Evolutionary conservation across 495 filamentous ascomycete species (phyloP).

Genomic region (Letharia columbiana): DNA sequence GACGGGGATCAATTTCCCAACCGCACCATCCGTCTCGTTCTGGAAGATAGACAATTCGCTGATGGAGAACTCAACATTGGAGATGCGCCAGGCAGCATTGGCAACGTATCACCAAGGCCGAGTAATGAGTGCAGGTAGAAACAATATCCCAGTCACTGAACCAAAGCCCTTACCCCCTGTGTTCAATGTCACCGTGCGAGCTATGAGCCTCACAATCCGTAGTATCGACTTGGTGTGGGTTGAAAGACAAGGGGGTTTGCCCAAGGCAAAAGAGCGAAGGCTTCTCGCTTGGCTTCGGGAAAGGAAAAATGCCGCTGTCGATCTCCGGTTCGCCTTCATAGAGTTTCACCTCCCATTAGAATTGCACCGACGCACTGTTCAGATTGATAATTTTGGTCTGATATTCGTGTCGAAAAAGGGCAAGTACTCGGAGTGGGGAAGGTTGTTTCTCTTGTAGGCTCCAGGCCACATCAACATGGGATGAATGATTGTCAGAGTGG

Average conservation of each 20-base stretch:
- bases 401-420: too few species aligned
- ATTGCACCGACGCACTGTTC: background rate
- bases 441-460: background rate
- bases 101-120: background rate
- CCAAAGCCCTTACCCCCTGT: background rate
- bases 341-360: background rate
- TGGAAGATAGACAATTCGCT: background rate
- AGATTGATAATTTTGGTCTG: background rate
- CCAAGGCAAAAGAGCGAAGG: background rate
- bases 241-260: background rate
- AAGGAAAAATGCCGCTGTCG: background rate
- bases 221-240: background rate
- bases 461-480: background rate
- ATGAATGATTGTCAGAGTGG: background rate
- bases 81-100: background rate
- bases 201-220: background rate
- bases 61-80: background rate
- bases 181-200: background rate
- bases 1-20: too few species aligned
- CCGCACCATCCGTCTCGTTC: background rate
- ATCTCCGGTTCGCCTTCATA: background rate
- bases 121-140: background rate
- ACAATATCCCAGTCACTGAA: background rate
- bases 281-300: background rate
- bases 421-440: background rate